Base-by-base conservation (phyloP, 495 filamentous ascomycete species). In the Hyaloscypha hepaticicola region DNA sequence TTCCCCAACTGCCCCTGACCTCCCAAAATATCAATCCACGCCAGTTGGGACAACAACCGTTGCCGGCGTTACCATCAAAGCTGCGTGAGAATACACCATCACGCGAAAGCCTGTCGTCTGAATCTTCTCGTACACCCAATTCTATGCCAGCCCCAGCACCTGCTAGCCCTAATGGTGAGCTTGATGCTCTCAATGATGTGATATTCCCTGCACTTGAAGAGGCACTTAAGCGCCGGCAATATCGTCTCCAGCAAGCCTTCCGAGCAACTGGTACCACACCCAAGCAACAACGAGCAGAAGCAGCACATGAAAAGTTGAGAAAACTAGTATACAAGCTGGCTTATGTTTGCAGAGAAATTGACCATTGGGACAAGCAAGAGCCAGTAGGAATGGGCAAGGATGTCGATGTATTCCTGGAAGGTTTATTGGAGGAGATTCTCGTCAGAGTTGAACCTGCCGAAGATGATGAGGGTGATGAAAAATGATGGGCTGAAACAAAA, bases 321-420 rank as follows among this genome's bases (percentile, higher is more conserved):
- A 85, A 86, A 66, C 80, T 94, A 22, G 88, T 95, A 7, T 85
- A 84, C 65, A 93, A 93, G 66, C 79, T 92, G 9, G 87, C 86
- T 3, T 81, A 87, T 55, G 80, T 93, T 19, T 93, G 96, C 72
- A 85, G 84, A 68, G 91, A 95, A 74, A 91, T 99, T 66, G 93
- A 99, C 72, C 83, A 87, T 51, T 89, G 86, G 76, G 95, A 99
- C 73, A 87, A 85, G 72, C 84, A 86, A 52, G 88, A 88, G 58
- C 89, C 91, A 6, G 91, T 99, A 2, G 89, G 91, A 0, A 96
- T 98, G 95, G 93, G 92, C 5, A 88, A 88, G 41, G 92, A 90
- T 14, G 91, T 97, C 21, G 84, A 86, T 53, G 88, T 87, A 0
- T 95, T 97, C 67, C 77, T 98, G 31, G 95, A 99, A 74, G 93